Conservation (phyloP, 176 grass and related monocot genomes). For the Triticum monococcum region DNA sequence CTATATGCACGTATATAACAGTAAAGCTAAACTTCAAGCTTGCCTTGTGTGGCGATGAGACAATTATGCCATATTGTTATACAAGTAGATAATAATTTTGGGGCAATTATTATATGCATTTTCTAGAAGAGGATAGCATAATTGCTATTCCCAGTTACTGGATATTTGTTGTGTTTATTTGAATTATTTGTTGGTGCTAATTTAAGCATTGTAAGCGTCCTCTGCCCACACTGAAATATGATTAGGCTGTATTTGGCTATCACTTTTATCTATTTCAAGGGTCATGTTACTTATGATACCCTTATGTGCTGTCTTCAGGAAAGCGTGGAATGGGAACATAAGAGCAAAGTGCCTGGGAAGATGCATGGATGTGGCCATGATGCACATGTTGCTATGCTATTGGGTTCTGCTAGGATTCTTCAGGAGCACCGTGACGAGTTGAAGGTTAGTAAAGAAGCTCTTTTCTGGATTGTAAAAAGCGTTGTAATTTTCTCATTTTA, state of each 20-base stretch:
- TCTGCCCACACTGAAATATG: background rate
- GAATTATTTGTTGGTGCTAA: background rate
- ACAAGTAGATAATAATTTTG: no score
- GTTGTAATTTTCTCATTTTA: background rate
- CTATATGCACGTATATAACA: background rate
- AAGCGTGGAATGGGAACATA: conserved; percentile 94
- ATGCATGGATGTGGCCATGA: conserved; percentile 99
- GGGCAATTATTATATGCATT: background rate
- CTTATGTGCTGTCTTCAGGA: conserved; percentile 52
- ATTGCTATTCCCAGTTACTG: background rate
- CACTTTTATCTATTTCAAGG: conserved; percentile 26
- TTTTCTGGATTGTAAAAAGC: background rate
- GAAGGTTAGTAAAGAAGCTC: conserved; percentile 50
- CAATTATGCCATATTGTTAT: background rate
- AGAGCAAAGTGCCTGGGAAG: conserved; percentile 92
- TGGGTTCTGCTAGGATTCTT: conserved; percentile 97
- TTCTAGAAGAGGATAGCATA: background rate
- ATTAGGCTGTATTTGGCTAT: background rate
- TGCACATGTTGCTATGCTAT: conserved; percentile 79
- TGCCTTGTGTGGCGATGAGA: background rate
- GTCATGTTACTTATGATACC: conserved; percentile 24
- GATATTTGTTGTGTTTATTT: background rate
- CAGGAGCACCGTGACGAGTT: conserved; percentile 73
- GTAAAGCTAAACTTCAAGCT: conserved; percentile 1
- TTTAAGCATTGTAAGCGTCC: background rate